Percentiles rank a stretch among this genome's conserved stretches.
Conservation (phyloP, 2,329 filamentous ascomycete genomes). For the Colletotrichum lindemuthianum region DNA sequence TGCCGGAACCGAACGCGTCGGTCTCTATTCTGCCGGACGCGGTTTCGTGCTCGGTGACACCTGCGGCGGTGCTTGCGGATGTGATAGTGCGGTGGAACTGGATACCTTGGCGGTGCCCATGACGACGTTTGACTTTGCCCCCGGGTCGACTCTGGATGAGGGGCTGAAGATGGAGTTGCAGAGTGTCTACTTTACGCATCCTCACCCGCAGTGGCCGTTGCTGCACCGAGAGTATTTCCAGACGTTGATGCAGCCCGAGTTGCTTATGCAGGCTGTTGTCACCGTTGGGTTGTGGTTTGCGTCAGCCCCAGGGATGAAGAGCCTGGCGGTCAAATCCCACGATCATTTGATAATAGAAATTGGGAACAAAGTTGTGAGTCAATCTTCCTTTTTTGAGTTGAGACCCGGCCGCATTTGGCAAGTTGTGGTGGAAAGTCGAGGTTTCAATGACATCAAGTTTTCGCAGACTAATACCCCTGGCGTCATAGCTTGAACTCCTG, state of each 20-base stretch:
- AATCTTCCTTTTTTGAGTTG: background rate
- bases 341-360: slow-evolving; percentile 17
- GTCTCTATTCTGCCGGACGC: no score
- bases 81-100: background rate
- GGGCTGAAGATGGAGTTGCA: slow-evolving; percentile 12
- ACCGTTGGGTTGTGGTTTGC: slow-evolving; percentile 27
- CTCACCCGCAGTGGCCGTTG: slow-evolving; percentile 28
- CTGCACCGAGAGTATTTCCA: slow-evolving; percentile 23
- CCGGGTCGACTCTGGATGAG: slow-evolving; percentile 2
- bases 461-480: background rate
- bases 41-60: no score
- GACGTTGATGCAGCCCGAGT: slow-evolving; percentile 5
- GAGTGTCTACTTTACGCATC: slow-evolving; percentile 19
- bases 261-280: slow-evolving; percentile 18
- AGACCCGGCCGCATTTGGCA: no score
- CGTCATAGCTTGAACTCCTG: slow-evolving; percentile 13
- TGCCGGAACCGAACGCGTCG: no score
- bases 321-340: slow-evolving; percentile 13
- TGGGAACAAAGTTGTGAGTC: slow-evolving; percentile 20
- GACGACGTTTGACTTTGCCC: slow-evolving; percentile 9
- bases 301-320: background rate
- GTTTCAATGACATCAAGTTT: background rate
- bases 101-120: background rate
- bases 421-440: no score
- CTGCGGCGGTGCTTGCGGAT: no score